Percentiles rank a stretch among this genome's conserved stretches.
These are phyloP conservation scores for Aspergillus intermedius DNA, from an alignment of 2,329 filamentous ascomycete genomes.

Conservation along the genomic window DNA sequence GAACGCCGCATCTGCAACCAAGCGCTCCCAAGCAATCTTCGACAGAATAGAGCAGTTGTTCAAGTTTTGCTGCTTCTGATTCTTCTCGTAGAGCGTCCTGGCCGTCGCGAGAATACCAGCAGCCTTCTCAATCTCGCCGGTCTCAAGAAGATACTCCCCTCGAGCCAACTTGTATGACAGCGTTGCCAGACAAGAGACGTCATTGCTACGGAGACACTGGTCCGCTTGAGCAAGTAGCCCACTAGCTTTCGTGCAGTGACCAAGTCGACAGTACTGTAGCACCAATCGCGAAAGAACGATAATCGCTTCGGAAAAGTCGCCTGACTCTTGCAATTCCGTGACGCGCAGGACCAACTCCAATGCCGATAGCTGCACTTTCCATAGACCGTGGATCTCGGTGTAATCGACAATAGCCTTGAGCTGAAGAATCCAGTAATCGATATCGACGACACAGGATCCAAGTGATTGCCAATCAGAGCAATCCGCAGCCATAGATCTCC, in stretches of 20 bases:
- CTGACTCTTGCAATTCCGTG: conserved; percentile 39
- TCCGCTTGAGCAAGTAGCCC: conserved; percentile 55
- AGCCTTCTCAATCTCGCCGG: conserved; percentile 59
- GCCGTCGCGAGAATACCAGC: conserved; percentile 27
- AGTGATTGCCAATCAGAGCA: conserved; percentile 41
- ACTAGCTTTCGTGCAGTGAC: conserved; percentile 54
- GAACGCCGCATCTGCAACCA: conserved; percentile 55
- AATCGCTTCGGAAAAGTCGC: conserved; percentile 35
- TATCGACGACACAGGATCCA: conserved; percentile 43
- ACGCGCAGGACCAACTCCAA: conserved; percentile 45
- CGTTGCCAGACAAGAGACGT: conserved; percentile 39
- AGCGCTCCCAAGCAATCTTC: conserved; percentile 44
- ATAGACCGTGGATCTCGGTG: conserved; percentile 51
- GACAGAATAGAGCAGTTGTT: conserved; percentile 31
- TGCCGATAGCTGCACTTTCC: conserved; percentile 43
- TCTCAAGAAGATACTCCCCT: conserved; percentile 65
- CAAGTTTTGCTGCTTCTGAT: conserved; percentile 22
- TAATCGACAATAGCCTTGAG: conserved; percentile 51
- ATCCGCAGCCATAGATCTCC: conserved; percentile 36
- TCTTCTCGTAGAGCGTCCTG: conserved; percentile 26
- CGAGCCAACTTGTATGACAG: conserved; percentile 62
- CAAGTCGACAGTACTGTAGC: conserved; percentile 53
- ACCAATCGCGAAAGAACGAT: conserved; percentile 43
- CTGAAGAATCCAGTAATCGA: conserved; percentile 44
- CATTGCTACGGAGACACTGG: conserved; percentile 37